phyloP scores from a whole-genome alignment of 202 grass and related monocot genomes.

The Eragrostis tef region DNA sequence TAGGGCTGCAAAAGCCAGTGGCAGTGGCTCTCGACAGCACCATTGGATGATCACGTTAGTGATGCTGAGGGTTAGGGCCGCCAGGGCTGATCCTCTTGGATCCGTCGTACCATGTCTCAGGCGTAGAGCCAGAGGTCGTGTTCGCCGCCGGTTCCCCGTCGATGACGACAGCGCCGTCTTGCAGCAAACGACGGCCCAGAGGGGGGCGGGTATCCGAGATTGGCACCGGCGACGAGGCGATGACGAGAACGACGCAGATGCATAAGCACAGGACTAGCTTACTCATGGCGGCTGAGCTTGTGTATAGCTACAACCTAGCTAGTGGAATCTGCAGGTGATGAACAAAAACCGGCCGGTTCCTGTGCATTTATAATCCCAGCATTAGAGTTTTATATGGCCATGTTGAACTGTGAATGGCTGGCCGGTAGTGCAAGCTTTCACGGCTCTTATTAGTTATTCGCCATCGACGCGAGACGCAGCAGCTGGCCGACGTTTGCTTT shows the following conservation, averaged over 20 bases:
- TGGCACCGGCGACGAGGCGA: background rate
- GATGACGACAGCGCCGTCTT: slow-evolving; percentile 2
- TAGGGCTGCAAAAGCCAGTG: background rate
- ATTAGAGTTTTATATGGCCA: background rate
- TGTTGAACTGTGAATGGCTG: background rate
- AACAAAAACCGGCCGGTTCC: background rate
- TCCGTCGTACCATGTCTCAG: slow-evolving; percentile 5
- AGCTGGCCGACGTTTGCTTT: slow-evolving; percentile 16
- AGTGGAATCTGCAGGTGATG: slow-evolving; percentile 6
- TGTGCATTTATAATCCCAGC: slow-evolving; percentile 48
- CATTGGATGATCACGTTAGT: slow-evolving; percentile 24
- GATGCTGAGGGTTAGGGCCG: slow-evolving; percentile 63
- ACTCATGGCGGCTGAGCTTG: slow-evolving; percentile 20
- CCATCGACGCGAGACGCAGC: background rate
- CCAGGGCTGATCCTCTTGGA: slow-evolving; percentile 64
- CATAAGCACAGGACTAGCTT: slow-evolving; percentile 44
- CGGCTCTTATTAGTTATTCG: background rate
- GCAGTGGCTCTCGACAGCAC: background rate
- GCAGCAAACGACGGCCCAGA: slow-evolving; percentile 38
- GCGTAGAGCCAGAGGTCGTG: background rate
- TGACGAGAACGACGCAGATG: slow-evolving; percentile 35
- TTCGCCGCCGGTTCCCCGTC: background rate
- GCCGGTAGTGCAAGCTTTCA: slow-evolving; percentile 27
- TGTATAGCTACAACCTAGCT: background rate
- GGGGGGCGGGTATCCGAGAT: background rate